Base-by-base conservation (phyloP, 306 rosid genomes). In the Rosa rugosa region DNA sequence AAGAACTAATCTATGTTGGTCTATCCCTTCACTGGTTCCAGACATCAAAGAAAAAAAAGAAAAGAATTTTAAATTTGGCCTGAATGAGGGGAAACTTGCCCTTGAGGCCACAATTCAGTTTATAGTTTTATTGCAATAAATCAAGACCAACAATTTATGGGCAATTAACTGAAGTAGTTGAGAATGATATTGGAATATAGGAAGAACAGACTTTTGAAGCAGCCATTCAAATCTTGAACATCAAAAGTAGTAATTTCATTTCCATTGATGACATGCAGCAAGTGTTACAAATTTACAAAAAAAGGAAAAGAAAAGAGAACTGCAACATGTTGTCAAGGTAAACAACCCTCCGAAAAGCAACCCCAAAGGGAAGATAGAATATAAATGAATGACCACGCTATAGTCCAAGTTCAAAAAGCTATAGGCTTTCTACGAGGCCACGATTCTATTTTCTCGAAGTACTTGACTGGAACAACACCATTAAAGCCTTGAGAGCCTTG, bases 381-480 rank as follows among this genome's bases (percentile, higher is more conserved):
- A n/a, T n/a, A 70, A 51, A 40, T 46, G 17, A 73, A 45, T 34
- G 36, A 72, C 17, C 27, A 25, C 27, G 27, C 27, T 25, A 25
- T 25, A 25, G 27, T 25, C 27, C 10, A 77, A 67, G 65, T 49
- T 86, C 81, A 89, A 76, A 89, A 85, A 2, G 83, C 84, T 67
- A 94, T 79, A 13, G 84, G 85, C 22, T 87, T 84, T 83, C 91
- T 88, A 31, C 63, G 65, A 0, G 98, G 95, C 98, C 99, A 95
- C 53, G 94, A 87, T 84, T 92, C 96, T 66, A 95, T 91, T 89
- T 85, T 90, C 64, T 84, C 79, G 4, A 95, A 92, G 90, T 85
- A 95, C 83, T 89, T 87, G 11, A 85, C 86, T 0, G 93, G 91
- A 60, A 94, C 92, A 56, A 79, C 90, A 17, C 99, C 97, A 53